Percentiles rank a stretch among this genome's conserved stretches.
phyloP scores from a whole-genome alignment of 202 grass and related monocot genomes.

The Bolboschoenoplectus hybrid region DNA sequence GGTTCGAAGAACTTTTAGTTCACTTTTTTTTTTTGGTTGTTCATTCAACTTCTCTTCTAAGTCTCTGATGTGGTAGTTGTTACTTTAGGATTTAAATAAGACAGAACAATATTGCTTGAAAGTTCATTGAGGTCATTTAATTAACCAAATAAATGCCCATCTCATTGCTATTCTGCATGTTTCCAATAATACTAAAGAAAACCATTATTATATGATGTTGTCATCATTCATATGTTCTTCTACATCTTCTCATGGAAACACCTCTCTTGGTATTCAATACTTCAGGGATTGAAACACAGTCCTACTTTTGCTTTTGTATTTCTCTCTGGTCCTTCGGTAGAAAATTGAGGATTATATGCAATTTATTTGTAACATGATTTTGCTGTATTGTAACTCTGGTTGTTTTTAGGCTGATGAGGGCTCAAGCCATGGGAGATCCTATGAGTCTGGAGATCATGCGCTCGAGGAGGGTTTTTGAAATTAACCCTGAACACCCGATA shows the following conservation, averaged over 20 bases:
- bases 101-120: background rate
- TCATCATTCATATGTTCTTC: background rate
- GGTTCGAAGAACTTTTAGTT: slow-evolving; percentile 38
- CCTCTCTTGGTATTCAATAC: background rate
- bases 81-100: background rate
- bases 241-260: background rate
- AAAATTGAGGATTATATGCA: background rate
- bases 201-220: slow-evolving; percentile 8
- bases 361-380: slow-evolving; percentile 2
- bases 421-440: slow-evolving; percentile 85
- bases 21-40: background rate
- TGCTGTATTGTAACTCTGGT: background rate
- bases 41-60: background rate
- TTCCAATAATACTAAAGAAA: background rate
- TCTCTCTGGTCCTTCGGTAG: background rate
- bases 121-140: background rate
- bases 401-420: slow-evolving; percentile 76
- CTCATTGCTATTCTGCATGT: background rate
- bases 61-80: background rate
- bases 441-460: slow-evolving; percentile 86
- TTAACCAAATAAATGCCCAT: background rate
- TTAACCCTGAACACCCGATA: slow-evolving; percentile 96
- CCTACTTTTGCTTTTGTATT: background rate
- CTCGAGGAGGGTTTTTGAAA: slow-evolving; percentile 94
- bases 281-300: background rate